Percentiles rank a stretch among this genome's conserved stretches.
phyloP scores from a whole-genome alignment of 495 filamentous ascomycete species.

The Collariella sp. region DNA sequence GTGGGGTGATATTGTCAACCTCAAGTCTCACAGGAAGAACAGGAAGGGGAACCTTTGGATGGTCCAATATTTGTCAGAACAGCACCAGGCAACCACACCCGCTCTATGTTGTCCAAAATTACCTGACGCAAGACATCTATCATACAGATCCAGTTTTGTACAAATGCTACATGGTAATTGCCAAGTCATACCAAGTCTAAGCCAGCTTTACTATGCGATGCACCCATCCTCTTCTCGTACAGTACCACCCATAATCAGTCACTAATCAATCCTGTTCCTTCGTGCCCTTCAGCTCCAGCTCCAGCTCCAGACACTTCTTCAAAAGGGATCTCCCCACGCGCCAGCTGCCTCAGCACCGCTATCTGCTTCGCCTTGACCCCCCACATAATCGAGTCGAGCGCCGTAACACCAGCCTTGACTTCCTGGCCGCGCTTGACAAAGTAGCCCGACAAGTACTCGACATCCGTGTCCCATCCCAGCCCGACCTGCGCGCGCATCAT shows the following conservation, averaged over 20 bases:
- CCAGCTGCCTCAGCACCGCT: constrained; percentile 12
- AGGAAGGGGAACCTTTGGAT: too few species aligned
- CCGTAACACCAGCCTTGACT: constrained; percentile 52
- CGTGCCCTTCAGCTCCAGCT: constrained; percentile 56
- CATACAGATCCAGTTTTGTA: constrained; percentile 7
- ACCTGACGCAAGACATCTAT: constrained; percentile 4
- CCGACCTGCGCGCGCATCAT: constrained; percentile 55
- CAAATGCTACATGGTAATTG: background rate
- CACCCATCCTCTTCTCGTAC: background rate
- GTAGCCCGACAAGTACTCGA: constrained; percentile 78
- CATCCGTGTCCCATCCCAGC: constrained; percentile 51
- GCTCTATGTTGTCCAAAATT: background rate
- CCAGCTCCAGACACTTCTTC: constrained; percentile 62
- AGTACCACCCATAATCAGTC: background rate
- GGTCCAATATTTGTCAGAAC: background rate
- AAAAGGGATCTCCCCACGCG: constrained; percentile 20
- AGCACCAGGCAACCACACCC: background rate
- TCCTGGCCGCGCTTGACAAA: constrained; percentile 62
- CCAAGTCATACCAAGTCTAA: background rate
- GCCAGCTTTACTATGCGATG: background rate
- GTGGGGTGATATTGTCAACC: background rate
- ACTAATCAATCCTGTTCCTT: too few species aligned
- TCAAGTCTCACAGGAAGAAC: background rate
- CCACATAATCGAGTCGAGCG: constrained; percentile 43
- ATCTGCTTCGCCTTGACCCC: constrained; percentile 30